Base-by-base conservation (phyloP, 139 green algal genomes). In the Closterium sp. region DNA sequence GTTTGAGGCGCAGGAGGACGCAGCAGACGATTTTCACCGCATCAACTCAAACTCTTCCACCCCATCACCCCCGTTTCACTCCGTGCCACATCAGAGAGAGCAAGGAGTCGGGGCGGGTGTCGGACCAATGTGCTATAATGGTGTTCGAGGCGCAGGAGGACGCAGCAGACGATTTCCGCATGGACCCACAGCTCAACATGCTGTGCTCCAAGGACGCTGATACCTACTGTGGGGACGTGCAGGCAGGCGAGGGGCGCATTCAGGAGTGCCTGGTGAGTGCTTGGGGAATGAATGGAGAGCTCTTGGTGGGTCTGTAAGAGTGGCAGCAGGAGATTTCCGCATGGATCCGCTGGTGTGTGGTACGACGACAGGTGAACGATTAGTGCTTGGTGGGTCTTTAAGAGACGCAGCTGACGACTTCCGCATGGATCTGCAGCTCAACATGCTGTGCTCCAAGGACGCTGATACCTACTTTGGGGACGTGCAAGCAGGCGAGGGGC, bases 241-340 rank as follows among this genome's bases (percentile, higher is more conserved):
- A n/a, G 29, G 4, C 24, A 11, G 30, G 86, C 7, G 91, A 93
- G 29, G 91, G 85, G 21, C 86, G 28, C 30, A 86, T 93, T 87
- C 91, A 93, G 91, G 32, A 91, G 22, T 93, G 91, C 88, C n/a
- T 93, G 91, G 91, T 93, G 62, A n/a, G n/a, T n/a, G n/a, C n/a
- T n/a, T n/a, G n/a, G n/a, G 89, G 13, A n/a, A 89, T 91, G 24
- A 29, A 29, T 87, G n/a, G 27, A 73, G 29, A 31, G 28, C 30
- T 22, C 89, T 24, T 91, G 28, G 31, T 89, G 29, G 28, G 31
- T 31, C 38, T 50, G 38, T 50, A 50, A 50, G 38, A 13, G 38
- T 17, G 13, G 38, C 70, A 84, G 90, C 86, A 13, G 5, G 2
- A 4, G 17, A 79, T 24, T 24, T 79, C 62, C 62, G 19, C 62